Base-by-base conservation (phyloP, 2,329 filamentous ascomycete genomes). In the Pseudohalonectria lignicola region DNA sequence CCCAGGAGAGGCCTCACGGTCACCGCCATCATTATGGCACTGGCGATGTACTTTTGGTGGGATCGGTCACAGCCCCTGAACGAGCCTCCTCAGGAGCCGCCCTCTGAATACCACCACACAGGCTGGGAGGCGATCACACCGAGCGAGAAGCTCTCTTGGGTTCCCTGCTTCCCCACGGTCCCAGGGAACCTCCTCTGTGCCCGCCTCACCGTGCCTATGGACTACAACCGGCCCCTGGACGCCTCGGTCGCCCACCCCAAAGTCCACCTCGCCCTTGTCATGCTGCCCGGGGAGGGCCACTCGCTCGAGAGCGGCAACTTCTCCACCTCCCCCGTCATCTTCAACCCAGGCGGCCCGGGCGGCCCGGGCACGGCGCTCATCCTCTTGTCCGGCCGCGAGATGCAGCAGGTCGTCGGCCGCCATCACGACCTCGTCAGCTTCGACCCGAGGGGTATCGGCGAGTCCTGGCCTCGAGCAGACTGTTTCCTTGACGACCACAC, bases 361-460 rank as follows among this genome's bases (percentile, higher is more conserved):
- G 58, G 52, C 16, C 62, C 60, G 1, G 65, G 66, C 8, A 53
- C 65, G 3, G 26, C 21, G 0, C 44, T 63, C 15, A 48, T 50
- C 4, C 39, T 57, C 1, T 13, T 6, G 8, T 21, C 41, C 7
- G 64, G 55, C 15, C 15, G 26, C 3, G 29, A 37, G 5, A 39
- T 68, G 2, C 64, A 64, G 28, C 36, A 43, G 2, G 44, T 62
- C 16, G 48, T 66, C 13, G 64, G 64, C 26, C 36, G 41, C 1
- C 56, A 64, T 30, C 56, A 60, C 43, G 62, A 68, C 41, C 48
- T 70, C 16, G 56, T 71, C 34, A 61, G 64, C 2, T 70, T 69
- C 37, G 67, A 70, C 44, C 67, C 67, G 1, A 57, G 67, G 15
- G 66, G 66, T 36, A 52, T 62, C 31, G 59, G 57, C 11, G 56